phyloP scores from a whole-genome alignment of 2,329 filamentous ascomycete genomes.

The Aaosphaeria arxii region DNA sequence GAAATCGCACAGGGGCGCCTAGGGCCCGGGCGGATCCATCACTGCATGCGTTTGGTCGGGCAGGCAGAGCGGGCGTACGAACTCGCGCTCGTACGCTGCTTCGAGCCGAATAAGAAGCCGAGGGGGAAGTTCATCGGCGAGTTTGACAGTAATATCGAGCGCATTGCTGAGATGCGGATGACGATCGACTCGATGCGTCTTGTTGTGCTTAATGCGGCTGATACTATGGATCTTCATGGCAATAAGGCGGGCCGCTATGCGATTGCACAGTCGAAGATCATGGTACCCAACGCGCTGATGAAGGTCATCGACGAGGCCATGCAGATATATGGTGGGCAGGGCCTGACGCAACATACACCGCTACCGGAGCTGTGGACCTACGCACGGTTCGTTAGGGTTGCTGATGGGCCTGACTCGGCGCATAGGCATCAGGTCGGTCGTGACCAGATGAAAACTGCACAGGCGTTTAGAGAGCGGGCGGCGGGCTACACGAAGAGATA shows the following conservation, averaged over 20 bases:
- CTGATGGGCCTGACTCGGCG: conserved; percentile 42
- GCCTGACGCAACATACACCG: conserved; percentile 42
- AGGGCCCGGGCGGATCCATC: conserved; percentile 42
- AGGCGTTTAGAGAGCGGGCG: conserved; percentile 31
- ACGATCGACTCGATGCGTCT: conserved; percentile 40
- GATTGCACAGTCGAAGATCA: conserved; percentile 44
- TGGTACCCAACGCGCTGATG: conserved; percentile 39
- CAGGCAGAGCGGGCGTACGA: conserved; percentile 44
- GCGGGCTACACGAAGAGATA: conserved; percentile 34
- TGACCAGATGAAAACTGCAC: conserved; percentile 42
- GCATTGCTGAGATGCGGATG: conserved; percentile 42
- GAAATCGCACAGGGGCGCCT: conserved; percentile 43
- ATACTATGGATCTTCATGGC: conserved; percentile 41
- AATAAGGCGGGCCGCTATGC: conserved; percentile 41
- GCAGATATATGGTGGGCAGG: conserved; percentile 43
- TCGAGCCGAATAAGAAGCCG: conserved; percentile 38
- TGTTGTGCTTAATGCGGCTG: conserved; percentile 42
- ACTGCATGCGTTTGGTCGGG: conserved; percentile 43
- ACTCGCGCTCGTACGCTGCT: conserved; percentile 38
- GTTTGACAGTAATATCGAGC: conserved; percentile 42
- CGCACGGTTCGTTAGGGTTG: conserved; percentile 41
- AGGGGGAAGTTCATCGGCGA: conserved; percentile 41
- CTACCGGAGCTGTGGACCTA: conserved; percentile 45
- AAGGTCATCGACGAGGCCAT: conserved; percentile 44
- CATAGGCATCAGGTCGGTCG: conserved; percentile 43